Percentiles rank a stretch among this genome's conserved stretches.
These are phyloP conservation scores for Phytophthora agathidicida DNA, from an alignment of 352 stramenopile species.

Conservation along the genomic window DNA sequence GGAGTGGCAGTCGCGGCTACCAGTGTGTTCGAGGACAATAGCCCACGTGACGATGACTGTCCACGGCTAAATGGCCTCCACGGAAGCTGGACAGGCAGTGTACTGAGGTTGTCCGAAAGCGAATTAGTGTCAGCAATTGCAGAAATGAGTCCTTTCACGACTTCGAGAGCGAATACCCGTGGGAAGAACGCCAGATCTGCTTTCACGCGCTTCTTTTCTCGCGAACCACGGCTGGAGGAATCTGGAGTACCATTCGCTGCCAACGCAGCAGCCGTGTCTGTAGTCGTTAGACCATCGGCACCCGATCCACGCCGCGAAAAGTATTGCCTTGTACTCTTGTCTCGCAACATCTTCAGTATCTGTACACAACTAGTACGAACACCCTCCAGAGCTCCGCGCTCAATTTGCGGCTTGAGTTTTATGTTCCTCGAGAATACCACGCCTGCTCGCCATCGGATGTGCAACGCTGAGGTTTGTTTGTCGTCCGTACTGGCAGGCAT, in stretches of 20 bases:
- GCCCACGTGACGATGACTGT: slow-evolving; percentile 6
- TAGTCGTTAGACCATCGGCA: slow-evolving; percentile 2
- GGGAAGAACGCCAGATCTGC: slow-evolving; percentile 30
- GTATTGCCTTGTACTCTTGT: slow-evolving; percentile 8
- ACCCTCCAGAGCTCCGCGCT: slow-evolving; percentile 35
- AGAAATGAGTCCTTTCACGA: slow-evolving; percentile 55
- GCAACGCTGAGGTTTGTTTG: slow-evolving; percentile 11
- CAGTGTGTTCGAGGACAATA: slow-evolving; percentile 3
- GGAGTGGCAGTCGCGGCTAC: slow-evolving; percentile 22
- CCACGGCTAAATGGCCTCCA: slow-evolving; percentile 40
- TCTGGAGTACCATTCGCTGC: not conserved
- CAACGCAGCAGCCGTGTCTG: slow-evolving; percentile 10
- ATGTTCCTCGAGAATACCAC: slow-evolving; percentile 37
- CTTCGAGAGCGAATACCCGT: slow-evolving; percentile 56
- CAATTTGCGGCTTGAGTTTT: slow-evolving; percentile 37
- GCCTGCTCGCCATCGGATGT: slow-evolving; percentile 30
- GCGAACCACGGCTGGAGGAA: slow-evolving; percentile 3
- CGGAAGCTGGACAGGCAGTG: slow-evolving; percentile 48
- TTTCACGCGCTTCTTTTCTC: slow-evolving; percentile 12
- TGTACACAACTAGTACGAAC: slow-evolving; percentile 25
- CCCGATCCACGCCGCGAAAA: slow-evolving; percentile 21
- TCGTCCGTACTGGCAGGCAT: not conserved
- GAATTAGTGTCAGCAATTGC: slow-evolving; percentile 37
- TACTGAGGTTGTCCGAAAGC: slow-evolving; percentile 33
- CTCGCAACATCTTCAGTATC: slow-evolving; percentile 29